Conservation (phyloP, 1,284 basidiomycete genomes). For the Albatrellus sp. region DNA sequence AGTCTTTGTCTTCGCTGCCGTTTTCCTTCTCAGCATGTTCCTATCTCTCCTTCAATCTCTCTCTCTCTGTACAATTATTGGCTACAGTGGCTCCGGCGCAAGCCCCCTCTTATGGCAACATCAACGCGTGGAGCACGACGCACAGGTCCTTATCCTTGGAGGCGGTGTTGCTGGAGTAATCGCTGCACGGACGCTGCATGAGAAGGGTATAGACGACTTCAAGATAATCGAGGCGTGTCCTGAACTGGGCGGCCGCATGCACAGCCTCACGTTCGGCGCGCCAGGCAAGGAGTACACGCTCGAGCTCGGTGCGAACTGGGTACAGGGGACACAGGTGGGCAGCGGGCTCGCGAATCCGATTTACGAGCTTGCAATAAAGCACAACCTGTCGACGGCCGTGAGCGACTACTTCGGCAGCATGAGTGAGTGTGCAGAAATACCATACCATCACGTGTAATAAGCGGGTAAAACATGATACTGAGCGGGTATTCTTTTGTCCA, state of each 20-base stretch:
- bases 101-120: too few species aligned
- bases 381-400: constrained; percentile 33
- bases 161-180: constrained; percentile 58
- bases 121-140: not conserved
- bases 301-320: constrained; percentile 61
- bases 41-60: too few species aligned
- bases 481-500: too few species aligned
- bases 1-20: too few species aligned
- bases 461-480: too few species aligned
- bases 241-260: constrained; percentile 53
- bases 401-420: constrained; percentile 38
- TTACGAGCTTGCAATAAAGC: constrained; percentile 44
- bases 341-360: constrained; percentile 48
- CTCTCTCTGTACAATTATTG: too few species aligned
- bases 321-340: constrained; percentile 49
- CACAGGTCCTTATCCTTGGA: constrained; percentile 37
- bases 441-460: too few species aligned
- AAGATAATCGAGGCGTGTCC: constrained; percentile 46
- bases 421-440: constrained; percentile 30
- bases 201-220: constrained; percentile 45
- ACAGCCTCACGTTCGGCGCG: constrained; percentile 30
- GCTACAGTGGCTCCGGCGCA: too few species aligned
- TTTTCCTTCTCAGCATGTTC: too few species aligned
- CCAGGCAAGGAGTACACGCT: constrained; percentile 27
- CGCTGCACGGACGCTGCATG: constrained; percentile 47